Conservation (phyloP, 1,284 basidiomycete genomes). For the Cutaneotrichosporon sp. region DNA sequence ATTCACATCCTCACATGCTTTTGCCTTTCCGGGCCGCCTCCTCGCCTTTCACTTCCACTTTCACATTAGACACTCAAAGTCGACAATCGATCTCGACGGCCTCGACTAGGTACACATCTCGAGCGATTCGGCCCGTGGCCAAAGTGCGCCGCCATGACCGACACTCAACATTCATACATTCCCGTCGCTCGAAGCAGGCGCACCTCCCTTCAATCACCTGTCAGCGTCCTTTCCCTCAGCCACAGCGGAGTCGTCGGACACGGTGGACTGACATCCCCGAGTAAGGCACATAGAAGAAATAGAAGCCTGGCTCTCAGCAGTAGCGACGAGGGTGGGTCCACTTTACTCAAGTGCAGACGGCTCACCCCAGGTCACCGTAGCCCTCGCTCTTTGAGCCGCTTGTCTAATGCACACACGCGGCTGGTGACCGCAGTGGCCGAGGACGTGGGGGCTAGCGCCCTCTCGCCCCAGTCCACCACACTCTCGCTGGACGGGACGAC, state of each 20-base stretch:
- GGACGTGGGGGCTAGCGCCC: not conserved
- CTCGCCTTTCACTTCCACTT: not conserved
- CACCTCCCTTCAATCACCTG: not conserved
- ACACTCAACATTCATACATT: not conserved
- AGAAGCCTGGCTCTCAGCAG: not conserved
- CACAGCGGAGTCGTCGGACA: no score
- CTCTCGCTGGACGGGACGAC: not conserved
- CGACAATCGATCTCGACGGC: no score
- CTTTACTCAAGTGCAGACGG: no score
- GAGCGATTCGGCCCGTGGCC: no score
- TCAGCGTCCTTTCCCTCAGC: not conserved
- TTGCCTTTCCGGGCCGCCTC: not conserved
- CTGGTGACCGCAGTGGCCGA: not conserved
- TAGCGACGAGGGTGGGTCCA: constrained; percentile 1
- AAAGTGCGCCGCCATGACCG: not conserved
- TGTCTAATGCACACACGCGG: not conserved
- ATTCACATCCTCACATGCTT: no score
- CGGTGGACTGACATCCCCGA: not conserved
- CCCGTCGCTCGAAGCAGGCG: not conserved
- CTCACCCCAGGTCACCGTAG: not conserved
- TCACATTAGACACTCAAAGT: no score
- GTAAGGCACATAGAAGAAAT: not conserved
- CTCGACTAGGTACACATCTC: no score
- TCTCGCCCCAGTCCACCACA: not conserved
- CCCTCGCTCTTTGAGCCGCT: not conserved